Evolutionary conservation across 495 filamentous ascomycete species (phyloP).

Genomic region (Pyrenula aspistea): DNA sequence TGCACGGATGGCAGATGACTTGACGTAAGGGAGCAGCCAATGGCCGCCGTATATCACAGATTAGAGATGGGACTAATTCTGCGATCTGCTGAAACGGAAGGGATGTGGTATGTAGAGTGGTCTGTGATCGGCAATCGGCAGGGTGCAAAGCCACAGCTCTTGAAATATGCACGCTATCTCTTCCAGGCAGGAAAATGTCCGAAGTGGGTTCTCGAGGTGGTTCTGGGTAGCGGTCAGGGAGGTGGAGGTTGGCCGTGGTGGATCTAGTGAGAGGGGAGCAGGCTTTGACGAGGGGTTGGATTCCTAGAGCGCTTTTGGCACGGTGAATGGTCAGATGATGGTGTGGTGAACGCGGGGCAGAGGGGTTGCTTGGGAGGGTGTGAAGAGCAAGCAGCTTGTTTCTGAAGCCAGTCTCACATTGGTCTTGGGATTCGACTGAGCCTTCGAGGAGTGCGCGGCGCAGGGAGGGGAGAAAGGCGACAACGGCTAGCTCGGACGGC

Average conservation of each 20-base stretch:
- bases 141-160: not conserved
- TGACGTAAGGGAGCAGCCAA: not conserved
- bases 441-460: not conserved
- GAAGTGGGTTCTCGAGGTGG: not conserved
- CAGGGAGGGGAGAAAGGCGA: no score
- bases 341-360: not conserved
- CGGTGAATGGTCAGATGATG: not conserved
- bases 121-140: not conserved
- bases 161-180: not conserved
- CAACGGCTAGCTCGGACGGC: not conserved
- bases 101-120: not conserved
- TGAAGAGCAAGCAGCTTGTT: not conserved
- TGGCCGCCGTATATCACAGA: not conserved
- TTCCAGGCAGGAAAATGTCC: not conserved
- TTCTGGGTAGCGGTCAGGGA: not conserved
- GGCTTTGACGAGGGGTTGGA: not conserved
- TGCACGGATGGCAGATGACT: conserved; percentile 9
- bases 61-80: not conserved
- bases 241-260: not conserved
- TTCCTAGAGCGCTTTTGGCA: not conserved
- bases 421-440: not conserved
- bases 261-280: not conserved
- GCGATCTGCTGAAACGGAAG: not conserved
- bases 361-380: not conserved
- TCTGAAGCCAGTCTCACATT: not conserved